phyloP scores from a whole-genome alignment of 1,284 basidiomycete species.

The Crucibulum parvulum region DNA sequence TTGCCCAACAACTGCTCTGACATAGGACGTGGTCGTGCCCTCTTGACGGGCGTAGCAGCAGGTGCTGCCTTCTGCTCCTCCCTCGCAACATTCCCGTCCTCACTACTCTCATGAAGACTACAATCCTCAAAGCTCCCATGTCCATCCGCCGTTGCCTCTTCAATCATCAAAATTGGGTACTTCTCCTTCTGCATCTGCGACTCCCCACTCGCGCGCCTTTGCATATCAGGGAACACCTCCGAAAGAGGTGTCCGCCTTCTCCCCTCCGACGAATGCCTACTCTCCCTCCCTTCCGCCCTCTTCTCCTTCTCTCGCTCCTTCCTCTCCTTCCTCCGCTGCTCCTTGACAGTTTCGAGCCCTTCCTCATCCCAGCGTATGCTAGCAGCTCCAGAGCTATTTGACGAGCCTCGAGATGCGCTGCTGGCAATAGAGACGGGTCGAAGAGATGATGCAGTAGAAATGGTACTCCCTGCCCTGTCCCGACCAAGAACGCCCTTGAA shows the following conservation, averaged over 20 bases:
- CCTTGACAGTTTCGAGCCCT: constrained; percentile 59
- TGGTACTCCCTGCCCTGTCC: constrained; percentile 27
- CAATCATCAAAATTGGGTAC: constrained; percentile 53
- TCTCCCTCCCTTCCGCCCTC: constrained; percentile 34
- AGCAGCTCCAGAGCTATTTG: constrained; percentile 52
- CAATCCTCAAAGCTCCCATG: constrained; percentile 42
- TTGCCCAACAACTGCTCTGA: constrained; percentile 69
- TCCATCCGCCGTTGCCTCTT: constrained; percentile 59
- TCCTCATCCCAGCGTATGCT: constrained; percentile 66
- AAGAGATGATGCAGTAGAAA: constrained; percentile 54
- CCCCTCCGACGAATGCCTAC: constrained; percentile 42
- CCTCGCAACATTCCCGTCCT: background rate
- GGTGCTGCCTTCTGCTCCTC: constrained; percentile 16
- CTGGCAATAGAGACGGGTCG: constrained; percentile 65
- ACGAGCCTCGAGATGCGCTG: constrained; percentile 51
- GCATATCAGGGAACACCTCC: constrained; percentile 54
- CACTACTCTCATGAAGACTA: constrained; percentile 19
- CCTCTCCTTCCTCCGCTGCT: constrained; percentile 55
- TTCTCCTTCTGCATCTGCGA: constrained; percentile 9
- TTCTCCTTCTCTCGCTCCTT: constrained; percentile 34
- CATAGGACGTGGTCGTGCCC: constrained; percentile 57
- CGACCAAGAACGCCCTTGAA: constrained; percentile 15
- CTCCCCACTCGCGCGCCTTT: background rate
- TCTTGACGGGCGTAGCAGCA: constrained; percentile 58
- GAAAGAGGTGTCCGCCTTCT: constrained; percentile 53